Base-by-base conservation (phyloP, 352 stramenopile species). In the Phytophthora pinifolia region DNA sequence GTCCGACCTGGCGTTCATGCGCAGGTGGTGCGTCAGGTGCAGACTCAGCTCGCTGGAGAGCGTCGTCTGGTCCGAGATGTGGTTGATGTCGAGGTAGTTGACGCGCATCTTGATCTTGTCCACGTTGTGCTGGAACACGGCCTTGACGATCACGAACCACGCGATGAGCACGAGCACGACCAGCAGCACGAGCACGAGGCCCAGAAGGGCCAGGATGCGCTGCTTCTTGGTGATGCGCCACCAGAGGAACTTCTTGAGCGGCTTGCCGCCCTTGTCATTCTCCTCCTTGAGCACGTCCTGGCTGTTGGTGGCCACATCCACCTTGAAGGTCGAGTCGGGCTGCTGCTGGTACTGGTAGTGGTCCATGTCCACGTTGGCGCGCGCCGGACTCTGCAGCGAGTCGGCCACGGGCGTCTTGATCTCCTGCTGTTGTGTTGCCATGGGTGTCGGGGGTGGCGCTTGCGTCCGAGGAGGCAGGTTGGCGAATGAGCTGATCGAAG, bases 11-110 rank as follows among this genome's bases (percentile, higher is more conserved):
- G 77, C 64, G 48, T 66, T 70, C 46, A 79, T 59, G 18, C 57
- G 62, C 20, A 78, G 30, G 35, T 81, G 64, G 70, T 86, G 69
- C 42, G 65, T 62, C 8, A 88, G 30, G 34, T 57, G 74, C 3
- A 90, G 38, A 34, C 77, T 87, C 17, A 89, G 38, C 27, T 83
- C 63, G 15, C 82, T 76, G 20, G 51, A 70, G 33, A 84, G 56
- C 14, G 48, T 67, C 14, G 60, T 65, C 33, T 77, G 67, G 22
- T 73, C 69, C 12, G 63, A 46, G 20, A 88, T 64, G n/a, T 51
- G 12, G 46, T 77, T 70, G 59, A 90, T 79, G 61, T 90, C 80
- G 25, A 90, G 54, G 55, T 83, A 79, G 66, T 88, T 90, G 56
- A 88, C 62, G 14, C 37, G 58, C 50, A 90, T 59, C 30, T 76